These are phyloP conservation scores for Phytopythium aichiense DNA, from an alignment of 352 stramenopile genomes.

Conservation along the genomic window DNA sequence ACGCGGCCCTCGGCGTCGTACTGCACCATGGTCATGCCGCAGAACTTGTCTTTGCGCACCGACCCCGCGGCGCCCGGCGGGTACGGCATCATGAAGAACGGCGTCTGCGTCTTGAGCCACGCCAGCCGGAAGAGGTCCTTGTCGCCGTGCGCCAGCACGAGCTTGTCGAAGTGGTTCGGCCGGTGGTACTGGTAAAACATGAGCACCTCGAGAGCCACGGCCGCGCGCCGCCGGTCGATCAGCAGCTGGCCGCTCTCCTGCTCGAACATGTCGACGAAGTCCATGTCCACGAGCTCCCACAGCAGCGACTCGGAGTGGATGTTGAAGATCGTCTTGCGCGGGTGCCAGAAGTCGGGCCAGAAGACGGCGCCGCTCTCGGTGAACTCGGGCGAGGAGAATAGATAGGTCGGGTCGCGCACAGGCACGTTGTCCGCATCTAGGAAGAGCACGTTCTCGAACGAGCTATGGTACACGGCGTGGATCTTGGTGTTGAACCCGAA, in stretches of 20 bases:
- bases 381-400: constrained; percentile 55
- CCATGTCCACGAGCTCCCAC: constrained; percentile 60
- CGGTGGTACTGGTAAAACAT: constrained; percentile 61
- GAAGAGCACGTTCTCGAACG: constrained; percentile 71
- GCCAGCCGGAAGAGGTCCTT: constrained; percentile 80
- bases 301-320: constrained; percentile 53
- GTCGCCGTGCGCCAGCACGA: constrained; percentile 66
- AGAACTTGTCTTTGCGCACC: constrained; percentile 43
- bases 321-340: constrained; percentile 66
- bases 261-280: constrained; percentile 74
- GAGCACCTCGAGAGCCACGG: constrained; percentile 43
- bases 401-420: constrained; percentile 54
- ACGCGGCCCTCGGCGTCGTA: constrained; percentile 45
- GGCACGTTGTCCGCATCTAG: constrained; percentile 70
- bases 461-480: constrained; percentile 57
- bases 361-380: constrained; percentile 44
- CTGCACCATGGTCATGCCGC: constrained; percentile 76
- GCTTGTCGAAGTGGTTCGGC: constrained; percentile 51
- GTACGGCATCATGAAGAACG: constrained; percentile 60
- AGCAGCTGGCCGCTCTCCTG: constrained; percentile 75
- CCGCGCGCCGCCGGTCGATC: constrained; percentile 39
- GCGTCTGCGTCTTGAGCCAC: constrained; percentile 63
- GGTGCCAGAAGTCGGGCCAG: constrained; percentile 80
- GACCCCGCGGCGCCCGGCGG: constrained; percentile 39
- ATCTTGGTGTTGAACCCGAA: constrained; percentile 65